phyloP scores from a whole-genome alignment of 1,284 basidiomycete genomes.

The Sporisorium scitamineum region DNA sequence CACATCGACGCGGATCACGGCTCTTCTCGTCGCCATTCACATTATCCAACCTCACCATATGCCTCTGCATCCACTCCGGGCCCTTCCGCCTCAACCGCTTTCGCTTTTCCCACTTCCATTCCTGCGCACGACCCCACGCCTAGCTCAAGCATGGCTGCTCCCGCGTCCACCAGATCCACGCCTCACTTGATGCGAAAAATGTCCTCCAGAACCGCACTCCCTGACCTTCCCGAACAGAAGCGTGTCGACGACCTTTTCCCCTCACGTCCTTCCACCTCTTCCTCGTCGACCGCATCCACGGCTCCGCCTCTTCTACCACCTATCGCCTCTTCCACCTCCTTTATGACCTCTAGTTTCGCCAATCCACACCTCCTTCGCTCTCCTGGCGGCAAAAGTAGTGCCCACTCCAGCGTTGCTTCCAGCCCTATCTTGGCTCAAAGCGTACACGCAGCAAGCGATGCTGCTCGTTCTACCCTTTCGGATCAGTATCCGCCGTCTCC shows the following conservation, averaged over 20 bases:
- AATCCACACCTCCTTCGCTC: constrained; percentile 2
- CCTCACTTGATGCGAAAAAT: constrained; percentile 23
- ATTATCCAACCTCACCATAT: constrained; percentile 4
- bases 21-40: background rate
- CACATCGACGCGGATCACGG: background rate
- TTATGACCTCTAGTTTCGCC: constrained; percentile 9
- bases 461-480: constrained; percentile 5
- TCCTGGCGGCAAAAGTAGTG: constrained; percentile 9
- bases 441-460: constrained; percentile 1
- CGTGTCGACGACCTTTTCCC: constrained; percentile 16
- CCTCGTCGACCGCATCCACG: constrained; percentile 7
- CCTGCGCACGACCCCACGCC: constrained; percentile 8
- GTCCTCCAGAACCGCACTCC: constrained; percentile 20
- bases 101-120: constrained; percentile 11
- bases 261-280: constrained; percentile 26
- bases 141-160: background rate
- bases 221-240: constrained; percentile 36
- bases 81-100: constrained; percentile 17
- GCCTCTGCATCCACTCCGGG: constrained; percentile 5
- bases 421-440: constrained; percentile 24
- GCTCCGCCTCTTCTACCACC: constrained; percentile 23
- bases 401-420: constrained; percentile 21
- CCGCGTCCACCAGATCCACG: constrained; percentile 1
- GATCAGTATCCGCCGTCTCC: constrained; percentile 36
- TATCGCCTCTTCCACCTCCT: constrained; percentile 15